Evolutionary conservation across 176 grass and related monocot species (phyloP).

Genomic region (Guadua angustifolia): DNA sequence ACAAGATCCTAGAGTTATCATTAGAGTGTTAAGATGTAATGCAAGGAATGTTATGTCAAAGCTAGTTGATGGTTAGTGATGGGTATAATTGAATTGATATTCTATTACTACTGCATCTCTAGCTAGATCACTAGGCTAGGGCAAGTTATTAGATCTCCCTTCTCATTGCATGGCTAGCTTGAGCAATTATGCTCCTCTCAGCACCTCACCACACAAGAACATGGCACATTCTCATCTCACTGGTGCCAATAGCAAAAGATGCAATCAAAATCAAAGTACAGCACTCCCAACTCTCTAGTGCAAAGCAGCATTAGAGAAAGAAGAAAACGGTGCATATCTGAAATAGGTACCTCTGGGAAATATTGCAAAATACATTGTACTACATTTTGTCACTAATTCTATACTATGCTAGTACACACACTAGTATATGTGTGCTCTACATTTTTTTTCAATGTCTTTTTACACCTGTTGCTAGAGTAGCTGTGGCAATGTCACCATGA

Average conservation of each 20-base stretch:
- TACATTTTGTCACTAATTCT: background rate
- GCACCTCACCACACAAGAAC: constrained; percentile 32
- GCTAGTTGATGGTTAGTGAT: background rate
- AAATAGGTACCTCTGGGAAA: background rate
- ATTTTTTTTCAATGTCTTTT: no score
- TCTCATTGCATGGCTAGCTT: background rate
- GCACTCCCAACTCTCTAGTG: background rate
- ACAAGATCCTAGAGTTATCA: background rate
- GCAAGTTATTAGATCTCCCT: background rate
- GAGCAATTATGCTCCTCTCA: constrained; percentile 40
- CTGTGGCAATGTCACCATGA: no score
- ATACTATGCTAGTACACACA: no score
- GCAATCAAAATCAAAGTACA: constrained; percentile 18
- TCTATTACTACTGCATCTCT: background rate
- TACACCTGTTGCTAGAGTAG: no score
- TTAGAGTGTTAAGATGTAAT: background rate
- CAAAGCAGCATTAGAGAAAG: constrained; percentile 13
- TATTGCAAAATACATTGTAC: background rate
- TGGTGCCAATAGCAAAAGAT: constrained; percentile 29
- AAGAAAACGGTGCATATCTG: background rate
- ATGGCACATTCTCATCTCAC: constrained; percentile 42
- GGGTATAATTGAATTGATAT: background rate
- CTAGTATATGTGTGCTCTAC: no score
- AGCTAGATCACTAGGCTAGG: constrained; percentile 9
- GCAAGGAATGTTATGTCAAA: constrained; percentile 31